Evolutionary conservation across 768 basidiomycete genomes (phyloP).

Genomic region (Panaeolus cyanescens): DNA sequence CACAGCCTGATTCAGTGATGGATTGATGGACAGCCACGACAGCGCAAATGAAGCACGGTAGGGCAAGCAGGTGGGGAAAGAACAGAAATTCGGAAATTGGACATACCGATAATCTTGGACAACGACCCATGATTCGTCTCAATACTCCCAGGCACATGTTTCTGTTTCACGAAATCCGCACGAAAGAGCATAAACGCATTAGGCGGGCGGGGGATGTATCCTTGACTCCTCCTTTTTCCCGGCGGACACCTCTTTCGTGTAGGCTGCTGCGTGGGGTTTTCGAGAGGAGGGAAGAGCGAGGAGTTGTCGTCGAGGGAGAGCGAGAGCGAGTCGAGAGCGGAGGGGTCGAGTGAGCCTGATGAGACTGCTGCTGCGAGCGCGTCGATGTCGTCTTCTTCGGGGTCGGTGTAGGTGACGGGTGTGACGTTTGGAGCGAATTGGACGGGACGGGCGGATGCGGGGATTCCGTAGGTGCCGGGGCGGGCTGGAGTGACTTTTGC

Average conservation of each 20-base stretch:
- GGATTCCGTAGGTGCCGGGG: conserved; percentile 9
- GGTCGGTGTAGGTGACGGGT: conserved; percentile 24
- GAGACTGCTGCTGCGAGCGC: conserved; percentile 5
- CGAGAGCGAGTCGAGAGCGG: neutral
- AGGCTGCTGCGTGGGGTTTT: neutral
- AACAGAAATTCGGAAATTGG: neutral
- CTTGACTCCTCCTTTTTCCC: conserved; percentile 28
- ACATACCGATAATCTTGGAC: conserved; percentile 23
- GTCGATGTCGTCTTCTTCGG: neutral
- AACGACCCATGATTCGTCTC: conserved; percentile 38
- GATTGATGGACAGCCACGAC: neutral
- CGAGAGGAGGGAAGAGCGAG: neutral
- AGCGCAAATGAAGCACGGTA: neutral
- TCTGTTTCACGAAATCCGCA: conserved; percentile 77
- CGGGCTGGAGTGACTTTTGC: conserved; percentile 4
- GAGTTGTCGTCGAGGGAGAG: neutral
- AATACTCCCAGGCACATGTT: conserved; percentile 77
- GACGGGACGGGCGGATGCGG: conserved; percentile 8
- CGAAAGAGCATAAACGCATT: conserved; percentile 90
- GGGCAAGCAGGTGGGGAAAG: neutral
- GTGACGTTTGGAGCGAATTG: conserved; percentile 26
- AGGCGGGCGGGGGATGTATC: conserved; percentile 78
- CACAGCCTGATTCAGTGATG: too few species aligned
- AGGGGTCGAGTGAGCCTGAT: conserved; percentile 4
- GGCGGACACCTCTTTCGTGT: conserved; percentile 10